Evolutionary conservation across 179 eudicot species (phyloP), one percentile per base, ranked within the genome.

Genomic region (Corrigiola litoralis): DNA sequence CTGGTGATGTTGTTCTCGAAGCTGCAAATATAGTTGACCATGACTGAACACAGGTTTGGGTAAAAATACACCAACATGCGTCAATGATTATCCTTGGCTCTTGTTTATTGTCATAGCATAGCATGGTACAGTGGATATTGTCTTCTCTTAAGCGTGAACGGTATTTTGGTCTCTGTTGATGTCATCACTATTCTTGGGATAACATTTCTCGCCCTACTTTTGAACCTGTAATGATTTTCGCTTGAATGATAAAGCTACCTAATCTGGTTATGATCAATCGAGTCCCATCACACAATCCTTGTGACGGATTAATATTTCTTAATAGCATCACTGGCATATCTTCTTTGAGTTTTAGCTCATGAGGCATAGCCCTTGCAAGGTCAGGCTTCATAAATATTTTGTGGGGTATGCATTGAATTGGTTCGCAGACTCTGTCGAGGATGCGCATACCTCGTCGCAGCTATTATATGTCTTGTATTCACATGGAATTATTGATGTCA

Each of bases 151-250:
- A n/a, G n/a, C n/a, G n/a, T n/a, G n/a, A n/a, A 44, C 0, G 58
- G 69, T 2, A 64, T 3, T n/a, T 25, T 56, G 0, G 33, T 17
- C 16, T 71, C 51, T 7, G 34, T 48, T 2, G 67, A 63, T 5
- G 47, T 50, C 47, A 72, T 17, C 1, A 27, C 38, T 9, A 33
- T 53, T 16, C 59, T 34, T 2, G 65, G 69, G 11, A 74, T 38
- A 46, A 4, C 1, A 34, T 25, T 11, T 50, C 37, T 21, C 3
- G 38, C n/a, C 31, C 52, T 5, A 9, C 8, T 23, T 45, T 56
- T 2, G 12, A 18, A 2, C 45, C 63, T 4, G 36, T 57, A 14
- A 56, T 44, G 10, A 47, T 44, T 10, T 13, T 24, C 11, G 25
- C 50, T 6, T 65, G 17, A 0, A 65, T 29, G 23, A 40, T 37